A percentile compares a stretch with the other conserved stretches of the same genome.
Evolutionary conservation across 2,329 filamentous ascomycete genomes (phyloP).

Genomic region (Penicillium glabrum): DNA sequence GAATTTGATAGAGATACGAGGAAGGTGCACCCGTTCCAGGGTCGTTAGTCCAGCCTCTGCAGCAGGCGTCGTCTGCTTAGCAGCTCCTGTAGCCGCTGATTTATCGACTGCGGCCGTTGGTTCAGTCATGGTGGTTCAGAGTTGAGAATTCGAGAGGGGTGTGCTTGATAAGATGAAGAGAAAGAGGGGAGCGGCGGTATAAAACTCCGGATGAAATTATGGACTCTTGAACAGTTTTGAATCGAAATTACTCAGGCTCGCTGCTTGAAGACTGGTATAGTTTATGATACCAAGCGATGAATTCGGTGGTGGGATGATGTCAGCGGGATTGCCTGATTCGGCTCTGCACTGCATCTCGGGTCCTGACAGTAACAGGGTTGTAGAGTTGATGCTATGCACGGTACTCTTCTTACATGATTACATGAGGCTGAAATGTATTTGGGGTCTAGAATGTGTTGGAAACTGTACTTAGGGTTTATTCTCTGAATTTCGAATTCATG

Average conservation of each 20-base stretch:
- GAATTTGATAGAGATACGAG: constrained; percentile 82
- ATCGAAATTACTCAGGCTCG: too few relatives aligned
- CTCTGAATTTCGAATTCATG: not conserved
- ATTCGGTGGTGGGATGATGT: constrained; percentile 27
- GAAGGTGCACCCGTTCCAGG: constrained; percentile 48
- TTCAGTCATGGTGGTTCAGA: constrained; percentile 12
- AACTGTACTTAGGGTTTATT: not conserved
- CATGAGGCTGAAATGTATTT: not conserved
- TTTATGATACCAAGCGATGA: not conserved
- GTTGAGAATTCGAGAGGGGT: not conserved
- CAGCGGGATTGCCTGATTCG: constrained; percentile 21
- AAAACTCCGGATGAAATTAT: too few relatives aligned
- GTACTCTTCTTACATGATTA: not conserved
- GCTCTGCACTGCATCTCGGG: constrained; percentile 17
- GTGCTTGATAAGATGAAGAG: not conserved
- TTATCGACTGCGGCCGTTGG: constrained; percentile 6
- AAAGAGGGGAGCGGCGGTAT: not conserved
- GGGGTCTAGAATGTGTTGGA: not conserved
- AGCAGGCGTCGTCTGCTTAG: not conserved
- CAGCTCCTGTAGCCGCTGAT: not conserved
- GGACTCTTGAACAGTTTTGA: too few relatives aligned
- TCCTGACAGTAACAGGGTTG: not conserved
- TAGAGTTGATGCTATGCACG: not conserved
- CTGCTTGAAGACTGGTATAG: too few relatives aligned
- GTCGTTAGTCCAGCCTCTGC: constrained; percentile 5